phyloP scores from a whole-genome alignment of 2,329 filamentous ascomycete species.

The Aurifilum marmelostoma region DNA sequence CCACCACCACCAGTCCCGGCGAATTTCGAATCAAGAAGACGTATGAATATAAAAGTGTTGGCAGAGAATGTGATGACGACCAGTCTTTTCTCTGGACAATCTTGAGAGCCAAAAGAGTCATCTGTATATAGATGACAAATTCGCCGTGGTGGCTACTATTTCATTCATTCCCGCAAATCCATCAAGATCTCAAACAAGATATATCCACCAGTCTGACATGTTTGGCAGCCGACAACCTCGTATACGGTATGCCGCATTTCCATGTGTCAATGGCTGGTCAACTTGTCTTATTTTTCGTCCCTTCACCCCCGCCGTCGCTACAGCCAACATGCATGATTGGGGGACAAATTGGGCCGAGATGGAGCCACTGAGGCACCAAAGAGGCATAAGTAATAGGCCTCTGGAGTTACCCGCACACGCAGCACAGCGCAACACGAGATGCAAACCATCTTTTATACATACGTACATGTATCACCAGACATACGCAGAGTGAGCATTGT shows the following conservation, averaged over 20 bases:
- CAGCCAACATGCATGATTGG: slow-evolving; percentile 29
- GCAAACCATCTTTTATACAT: neutral
- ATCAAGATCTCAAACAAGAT: neutral
- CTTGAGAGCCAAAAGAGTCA: too few species aligned
- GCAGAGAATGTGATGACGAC: neutral
- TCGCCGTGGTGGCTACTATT: neutral
- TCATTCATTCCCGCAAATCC: neutral
- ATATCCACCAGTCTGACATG: neutral
- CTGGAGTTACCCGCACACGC: neutral
- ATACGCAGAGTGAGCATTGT: too few species aligned
- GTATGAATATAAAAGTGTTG: neutral
- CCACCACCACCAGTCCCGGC: neutral
- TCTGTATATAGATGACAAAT: neutral
- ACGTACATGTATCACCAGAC: neutral
- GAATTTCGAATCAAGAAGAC: too few species aligned
- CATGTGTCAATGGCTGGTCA: neutral
- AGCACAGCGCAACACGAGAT: neutral
- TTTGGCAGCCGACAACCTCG: neutral
- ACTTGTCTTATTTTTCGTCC: neutral
- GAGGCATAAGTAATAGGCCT: slow-evolving; percentile 7
- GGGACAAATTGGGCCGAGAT: slow-evolving; percentile 32
- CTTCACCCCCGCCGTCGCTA: slow-evolving; percentile 9
- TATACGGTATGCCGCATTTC: neutral
- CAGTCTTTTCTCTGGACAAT: neutral
- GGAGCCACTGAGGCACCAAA: slow-evolving; percentile 13